phyloP scores from a whole-genome alignment of 2,329 filamentous ascomycete species.

The Zymoseptoria tritici region DNA sequence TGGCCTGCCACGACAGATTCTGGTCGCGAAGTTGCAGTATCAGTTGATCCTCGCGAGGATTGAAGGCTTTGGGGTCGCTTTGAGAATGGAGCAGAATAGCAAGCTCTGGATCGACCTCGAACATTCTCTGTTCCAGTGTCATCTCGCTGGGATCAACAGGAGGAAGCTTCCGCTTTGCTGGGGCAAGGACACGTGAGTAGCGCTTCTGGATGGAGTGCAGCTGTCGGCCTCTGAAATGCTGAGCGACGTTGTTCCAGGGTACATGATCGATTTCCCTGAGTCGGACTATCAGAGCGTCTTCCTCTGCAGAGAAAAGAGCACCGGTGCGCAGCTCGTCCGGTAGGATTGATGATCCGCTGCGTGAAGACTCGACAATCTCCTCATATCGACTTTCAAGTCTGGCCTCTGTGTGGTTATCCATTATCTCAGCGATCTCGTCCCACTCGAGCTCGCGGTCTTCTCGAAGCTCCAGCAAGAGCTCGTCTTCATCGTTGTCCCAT shows the following conservation, averaged over 20 bases:
- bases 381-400: constrained; percentile 16
- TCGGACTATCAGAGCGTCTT: constrained; percentile 7
- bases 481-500: constrained; percentile 30
- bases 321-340: not conserved
- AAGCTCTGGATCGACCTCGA: not conserved
- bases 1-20: constrained; percentile 24
- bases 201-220: not conserved
- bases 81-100: not conserved
- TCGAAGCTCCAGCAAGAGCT: constrained; percentile 30
- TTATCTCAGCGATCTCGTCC: constrained; percentile 14
- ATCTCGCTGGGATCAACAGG: not conserved
- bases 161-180: not conserved
- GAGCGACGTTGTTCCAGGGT: constrained; percentile 4
- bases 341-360: not conserved
- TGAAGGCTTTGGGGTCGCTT: not conserved
- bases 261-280: constrained; percentile 8
- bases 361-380: constrained; percentile 5
- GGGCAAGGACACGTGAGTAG: not conserved
- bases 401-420: constrained; percentile 11
- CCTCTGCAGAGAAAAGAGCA: not conserved
- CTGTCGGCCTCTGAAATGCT: constrained; percentile 1
- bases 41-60: constrained; percentile 1
- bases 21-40: constrained; percentile 1
- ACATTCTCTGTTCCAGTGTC: not conserved
- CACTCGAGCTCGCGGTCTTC: constrained; percentile 24